Base-by-base conservation (phyloP, 2,329 filamentous ascomycete genomes). In the Corinectria fuckeliana region DNA sequence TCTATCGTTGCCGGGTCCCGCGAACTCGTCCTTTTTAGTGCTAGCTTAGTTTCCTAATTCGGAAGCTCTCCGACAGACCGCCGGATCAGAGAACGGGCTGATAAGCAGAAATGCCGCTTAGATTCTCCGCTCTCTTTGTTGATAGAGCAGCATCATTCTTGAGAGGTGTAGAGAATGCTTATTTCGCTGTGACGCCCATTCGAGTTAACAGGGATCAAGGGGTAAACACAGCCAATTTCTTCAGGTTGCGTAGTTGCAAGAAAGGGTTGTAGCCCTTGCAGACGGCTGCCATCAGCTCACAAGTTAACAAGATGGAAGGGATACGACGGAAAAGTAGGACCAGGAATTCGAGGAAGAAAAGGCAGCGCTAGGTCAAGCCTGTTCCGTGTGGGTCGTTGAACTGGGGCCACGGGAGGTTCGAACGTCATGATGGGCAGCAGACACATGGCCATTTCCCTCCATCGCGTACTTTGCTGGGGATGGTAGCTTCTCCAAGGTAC, bases 391-490 rank as follows among this genome's bases (percentile, higher is more conserved):
- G 82, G 54, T 80, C 75, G 51, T 84, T 74, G 68, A 87, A 85
- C 39, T 84, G 74, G 6, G 68, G 59, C 84, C 83, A 87, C 0
- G 84, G 85, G 56, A 87, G 76, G 52, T 82, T 77, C 13, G 79
- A 76, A 1, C 85, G 84, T 83, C 86, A 88, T 88, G 63, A 87
- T 76, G 3, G 85, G 85, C 5, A 88, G 65, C 4, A 88, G 75
- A 42, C 81, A 83, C 8, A 88, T 76, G 6, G 78, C 71, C 72
- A 88, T 79, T 57, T 86, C 84, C 56, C 80, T 82, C 74, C 80
- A 82, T 3, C 79, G 80, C 2, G 72, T 69, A 88, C 68, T 80
- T 82, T 41, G 82, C 82, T 0, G 86, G 86, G 1, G 74, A 65
- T 88, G 84, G 64, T 84, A 88, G 23, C 86, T 75, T 85, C 83